These are phyloP conservation scores for Neurospora sp. DNA, from an alignment of 495 filamentous ascomycete species.

Conservation along the genomic window DNA sequence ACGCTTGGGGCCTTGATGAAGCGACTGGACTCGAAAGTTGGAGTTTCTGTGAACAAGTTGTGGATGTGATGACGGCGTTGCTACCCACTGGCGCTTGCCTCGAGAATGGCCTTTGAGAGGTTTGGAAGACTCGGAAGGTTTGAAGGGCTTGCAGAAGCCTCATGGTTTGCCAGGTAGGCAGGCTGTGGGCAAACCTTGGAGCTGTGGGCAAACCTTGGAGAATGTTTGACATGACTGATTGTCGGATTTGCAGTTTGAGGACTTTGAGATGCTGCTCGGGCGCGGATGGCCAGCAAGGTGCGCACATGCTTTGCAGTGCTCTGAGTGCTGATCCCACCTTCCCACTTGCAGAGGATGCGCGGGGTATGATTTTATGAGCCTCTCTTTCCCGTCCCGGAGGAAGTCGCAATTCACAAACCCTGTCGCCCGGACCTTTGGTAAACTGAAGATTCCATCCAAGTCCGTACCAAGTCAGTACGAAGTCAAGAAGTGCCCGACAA, in stretches of 20 bases:
- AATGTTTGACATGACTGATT: background rate
- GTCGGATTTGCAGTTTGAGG: background rate
- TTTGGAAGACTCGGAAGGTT: background rate
- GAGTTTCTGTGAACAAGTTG: background rate
- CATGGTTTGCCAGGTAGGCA: background rate
- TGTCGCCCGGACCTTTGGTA: background rate
- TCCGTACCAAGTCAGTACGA: background rate
- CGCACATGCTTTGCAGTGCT: background rate
- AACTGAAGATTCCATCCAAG: background rate
- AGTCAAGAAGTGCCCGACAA: background rate
- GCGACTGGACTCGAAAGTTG: background rate
- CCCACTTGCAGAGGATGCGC: background rate
- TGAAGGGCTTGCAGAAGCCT: background rate
- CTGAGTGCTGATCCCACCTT: background rate
- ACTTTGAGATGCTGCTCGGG: background rate
- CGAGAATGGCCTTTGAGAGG: background rate
- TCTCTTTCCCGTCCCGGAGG: background rate
- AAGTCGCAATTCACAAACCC: background rate
- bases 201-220: background rate
- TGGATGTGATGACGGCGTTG: background rate
- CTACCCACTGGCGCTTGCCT: background rate
- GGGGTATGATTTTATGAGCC: background rate
- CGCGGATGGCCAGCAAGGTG: background rate
- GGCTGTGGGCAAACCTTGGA: background rate
- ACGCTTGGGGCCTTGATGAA: background rate